Evolutionary conservation across 2,329 filamentous ascomycete genomes (phyloP).

Genomic region (Colletotrichum lentis): DNA sequence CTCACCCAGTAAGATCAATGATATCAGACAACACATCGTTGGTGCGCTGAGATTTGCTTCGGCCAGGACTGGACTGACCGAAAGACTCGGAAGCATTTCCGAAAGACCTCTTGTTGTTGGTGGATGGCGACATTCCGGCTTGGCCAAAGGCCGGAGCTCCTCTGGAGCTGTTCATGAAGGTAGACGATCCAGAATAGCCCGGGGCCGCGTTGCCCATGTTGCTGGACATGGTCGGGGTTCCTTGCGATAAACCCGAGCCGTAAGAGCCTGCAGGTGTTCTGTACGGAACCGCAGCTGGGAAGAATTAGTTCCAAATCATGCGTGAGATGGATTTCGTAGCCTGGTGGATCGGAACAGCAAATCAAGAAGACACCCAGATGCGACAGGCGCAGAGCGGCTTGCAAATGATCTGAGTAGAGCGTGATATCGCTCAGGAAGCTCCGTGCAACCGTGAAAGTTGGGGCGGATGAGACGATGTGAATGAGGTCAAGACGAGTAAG

Average conservation of each 20-base stretch:
- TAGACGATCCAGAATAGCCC: neutral
- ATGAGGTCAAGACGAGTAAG: neutral
- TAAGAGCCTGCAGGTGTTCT: constrained; percentile 4
- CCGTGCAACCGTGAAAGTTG: neutral
- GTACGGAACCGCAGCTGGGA: constrained; percentile 3
- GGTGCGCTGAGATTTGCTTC: constrained; percentile 33
- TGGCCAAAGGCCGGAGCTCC: neutral
- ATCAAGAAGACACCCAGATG: neutral
- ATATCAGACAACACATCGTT: constrained; percentile 40
- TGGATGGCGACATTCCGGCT: neutral
- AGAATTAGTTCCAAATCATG: neutral
- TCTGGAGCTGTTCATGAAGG: neutral
- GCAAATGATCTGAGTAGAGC: neutral
- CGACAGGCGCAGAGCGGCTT: no score
- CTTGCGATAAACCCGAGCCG: neutral
- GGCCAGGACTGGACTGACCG: constrained; percentile 9
- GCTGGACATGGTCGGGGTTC: neutral
- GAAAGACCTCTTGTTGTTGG: constrained; percentile 33
- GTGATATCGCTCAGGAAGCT: neutral
- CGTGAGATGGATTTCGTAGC: neutral
- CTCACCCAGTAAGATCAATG: constrained; percentile 56
- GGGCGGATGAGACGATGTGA: neutral
- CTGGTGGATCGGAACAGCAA: neutral
- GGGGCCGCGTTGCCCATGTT: neutral
- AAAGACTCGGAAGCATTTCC: constrained; percentile 17